Evolutionary conservation across 2,329 filamentous ascomycete genomes (phyloP).

Genomic region (Colletotrichum orchidophilum): DNA sequence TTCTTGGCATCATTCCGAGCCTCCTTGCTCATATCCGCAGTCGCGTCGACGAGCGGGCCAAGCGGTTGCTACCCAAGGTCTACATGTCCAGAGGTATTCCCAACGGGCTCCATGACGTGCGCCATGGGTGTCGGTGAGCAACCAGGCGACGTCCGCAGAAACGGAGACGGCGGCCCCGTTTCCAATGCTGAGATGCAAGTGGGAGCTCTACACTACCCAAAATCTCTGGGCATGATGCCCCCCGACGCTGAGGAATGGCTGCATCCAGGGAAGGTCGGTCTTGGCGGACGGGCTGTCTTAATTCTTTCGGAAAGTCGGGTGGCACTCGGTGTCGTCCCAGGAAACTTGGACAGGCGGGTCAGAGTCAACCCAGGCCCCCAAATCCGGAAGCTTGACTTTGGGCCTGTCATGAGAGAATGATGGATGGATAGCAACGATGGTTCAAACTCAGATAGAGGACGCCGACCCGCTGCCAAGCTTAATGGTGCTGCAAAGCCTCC

Average conservation of each 20-base stretch:
- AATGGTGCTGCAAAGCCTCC: constrained; percentile 7
- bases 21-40: constrained; percentile 14
- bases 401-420: constrained; percentile 1
- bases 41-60: constrained; percentile 14
- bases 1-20: constrained; percentile 1
- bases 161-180: constrained; percentile 1
- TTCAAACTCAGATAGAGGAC: constrained; percentile 23
- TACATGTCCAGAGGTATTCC: not conserved
- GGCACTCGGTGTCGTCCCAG: constrained; percentile 12
- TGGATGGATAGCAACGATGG: constrained; percentile 7
- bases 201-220: not conserved
- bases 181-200: constrained; percentile 3
- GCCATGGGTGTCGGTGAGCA: constrained; percentile 21
- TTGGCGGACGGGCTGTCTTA: constrained; percentile 17
- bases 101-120: constrained; percentile 26
- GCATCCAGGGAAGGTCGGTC: constrained; percentile 7
- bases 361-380: not conserved
- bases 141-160: not conserved
- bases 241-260: not conserved
- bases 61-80: not conserved
- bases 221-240: constrained; percentile 1
- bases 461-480: constrained; percentile 28
- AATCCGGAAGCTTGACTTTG: constrained; percentile 13
- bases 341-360: constrained; percentile 12
- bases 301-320: constrained; percentile 12